Conservation (phyloP, 352 stramenopile genomes). For the Globisporangium spiculum region DNA sequence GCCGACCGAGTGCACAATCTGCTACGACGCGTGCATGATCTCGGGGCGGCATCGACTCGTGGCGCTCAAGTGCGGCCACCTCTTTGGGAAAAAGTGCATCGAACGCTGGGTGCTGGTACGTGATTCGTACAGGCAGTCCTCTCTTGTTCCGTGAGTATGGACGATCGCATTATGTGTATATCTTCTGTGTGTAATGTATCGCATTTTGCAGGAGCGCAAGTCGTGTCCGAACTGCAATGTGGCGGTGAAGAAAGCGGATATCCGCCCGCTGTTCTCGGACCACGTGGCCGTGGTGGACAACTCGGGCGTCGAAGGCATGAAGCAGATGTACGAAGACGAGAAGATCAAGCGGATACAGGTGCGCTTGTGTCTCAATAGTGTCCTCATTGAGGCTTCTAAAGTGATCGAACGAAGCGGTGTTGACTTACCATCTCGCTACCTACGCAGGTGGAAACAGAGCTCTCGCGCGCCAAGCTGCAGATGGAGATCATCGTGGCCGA, state of each 20-base stretch:
- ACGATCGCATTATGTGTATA: neutral
- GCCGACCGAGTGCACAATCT: slow-evolving; percentile 72
- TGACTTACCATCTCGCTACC: neutral
- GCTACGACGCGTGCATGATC: slow-evolving; percentile 67
- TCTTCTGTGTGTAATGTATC: no score
- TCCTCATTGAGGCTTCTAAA: neutral
- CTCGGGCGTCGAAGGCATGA: slow-evolving; percentile 53
- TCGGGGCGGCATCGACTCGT: slow-evolving; percentile 62
- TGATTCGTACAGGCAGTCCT: neutral
- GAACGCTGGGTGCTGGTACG: slow-evolving; percentile 55
- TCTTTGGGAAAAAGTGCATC: slow-evolving; percentile 77
- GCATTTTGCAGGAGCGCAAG: slow-evolving; percentile 29
- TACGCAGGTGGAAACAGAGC: slow-evolving; percentile 37
- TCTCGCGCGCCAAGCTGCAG: slow-evolving; percentile 38
- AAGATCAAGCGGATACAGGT: slow-evolving; percentile 38
- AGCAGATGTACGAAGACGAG: slow-evolving; percentile 56
- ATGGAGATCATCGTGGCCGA: slow-evolving; percentile 29
- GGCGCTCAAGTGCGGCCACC: slow-evolving; percentile 70
- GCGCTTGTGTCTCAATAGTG: neutral
- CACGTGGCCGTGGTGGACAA: slow-evolving; percentile 79
- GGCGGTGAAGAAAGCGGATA: slow-evolving; percentile 42
- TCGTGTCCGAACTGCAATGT: slow-evolving; percentile 72
- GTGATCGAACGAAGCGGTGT: neutral
- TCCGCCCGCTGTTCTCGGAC: slow-evolving; percentile 63
- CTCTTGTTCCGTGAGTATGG: neutral